Base-by-base conservation (phyloP, 75 land plant species). In the Selaginella tamariscina region DNA sequence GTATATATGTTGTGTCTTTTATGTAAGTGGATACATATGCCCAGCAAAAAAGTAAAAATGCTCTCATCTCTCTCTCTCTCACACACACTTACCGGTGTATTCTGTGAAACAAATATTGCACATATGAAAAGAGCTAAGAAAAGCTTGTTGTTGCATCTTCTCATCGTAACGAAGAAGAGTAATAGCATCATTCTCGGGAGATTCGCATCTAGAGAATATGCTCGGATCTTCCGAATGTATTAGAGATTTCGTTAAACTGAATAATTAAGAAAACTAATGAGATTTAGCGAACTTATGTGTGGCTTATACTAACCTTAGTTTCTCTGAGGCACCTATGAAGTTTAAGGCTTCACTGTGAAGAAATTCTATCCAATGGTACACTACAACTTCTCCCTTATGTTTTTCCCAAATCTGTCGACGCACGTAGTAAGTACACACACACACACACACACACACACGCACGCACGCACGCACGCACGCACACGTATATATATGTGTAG, bases 361-460 rank as follows among this genome's bases (percentile, higher is more conserved):
- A 89, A 89, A 93, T 55, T 89, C 88, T 24, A 80, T 77, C 95
- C 98, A 89, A 2, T 74, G 73, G 69, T 83, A 93, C 39, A 89
- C 65, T 33, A 86, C 80, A 32, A 86, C 95, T 32, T 89, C 78
- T 11, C 88, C 83, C 29, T 65, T 30, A 26, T 80, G 84, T 15
- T 86, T 89, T 27, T 30, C 55, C 88, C 90, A 86, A 24, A 89
- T 55, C n/a, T n/a, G n/a, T n/a, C n/a, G n/a, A n/a, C n/a, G n/a
- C n/a, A n/a, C n/a, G n/a, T n/a, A n/a, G n/a, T n/a, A n/a, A n/a
- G n/a, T n/a, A n/a, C n/a, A n/a, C n/a, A n/a, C n/a, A n/a, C n/a
- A n/a, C n/a, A n/a, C n/a, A n/a, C n/a, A n/a, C n/a, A n/a, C n/a
- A n/a, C n/a, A n/a, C n/a, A n/a, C n/a, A n/a, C n/a, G n/a, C n/a